Evolutionary conservation across 176 grass and related monocot genomes (phyloP).

Genomic region (Oryza meridionalis): DNA sequence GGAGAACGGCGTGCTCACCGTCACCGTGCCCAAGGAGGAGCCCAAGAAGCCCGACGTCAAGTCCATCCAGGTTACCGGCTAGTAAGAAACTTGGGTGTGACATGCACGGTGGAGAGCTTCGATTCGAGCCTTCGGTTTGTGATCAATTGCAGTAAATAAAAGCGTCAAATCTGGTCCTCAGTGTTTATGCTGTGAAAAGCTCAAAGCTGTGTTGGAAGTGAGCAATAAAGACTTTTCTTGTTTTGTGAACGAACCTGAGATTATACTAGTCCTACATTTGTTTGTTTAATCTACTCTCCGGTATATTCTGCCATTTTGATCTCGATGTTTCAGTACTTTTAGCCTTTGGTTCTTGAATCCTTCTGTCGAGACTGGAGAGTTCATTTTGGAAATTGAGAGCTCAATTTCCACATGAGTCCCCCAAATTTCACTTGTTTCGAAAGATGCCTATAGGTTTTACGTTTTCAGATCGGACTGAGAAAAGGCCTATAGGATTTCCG

Average conservation of each 20-base stretch:
- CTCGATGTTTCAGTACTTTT: no score
- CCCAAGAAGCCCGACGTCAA: conserved; percentile 37
- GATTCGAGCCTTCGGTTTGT: neutral
- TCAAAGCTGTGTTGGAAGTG: neutral
- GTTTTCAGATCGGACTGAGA: no score
- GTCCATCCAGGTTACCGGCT: conserved; percentile 38
- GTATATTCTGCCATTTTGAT: no score
- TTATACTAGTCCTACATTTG: neutral
- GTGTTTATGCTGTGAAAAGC: neutral
- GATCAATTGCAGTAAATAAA: neutral
- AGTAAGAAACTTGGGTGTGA: neutral
- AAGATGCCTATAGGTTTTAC: no score
- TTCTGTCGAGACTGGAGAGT: no score
- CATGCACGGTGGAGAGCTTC: neutral
- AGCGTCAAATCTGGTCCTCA: neutral
- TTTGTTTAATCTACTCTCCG: no score
- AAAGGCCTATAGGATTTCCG: no score
- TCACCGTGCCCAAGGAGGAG: conserved; percentile 42
- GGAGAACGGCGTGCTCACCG: conserved; percentile 46
- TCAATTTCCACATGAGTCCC: no score
- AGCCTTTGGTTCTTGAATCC: no score
- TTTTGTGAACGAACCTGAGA: neutral
- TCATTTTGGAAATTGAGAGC: no score
- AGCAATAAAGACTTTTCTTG: neutral
- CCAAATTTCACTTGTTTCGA: no score